A percentile compares a stretch with the other conserved stretches of the same genome.
phyloP scores from a whole-genome alignment of 129 eudicot genomes.

The Erigeron canadensis region DNA sequence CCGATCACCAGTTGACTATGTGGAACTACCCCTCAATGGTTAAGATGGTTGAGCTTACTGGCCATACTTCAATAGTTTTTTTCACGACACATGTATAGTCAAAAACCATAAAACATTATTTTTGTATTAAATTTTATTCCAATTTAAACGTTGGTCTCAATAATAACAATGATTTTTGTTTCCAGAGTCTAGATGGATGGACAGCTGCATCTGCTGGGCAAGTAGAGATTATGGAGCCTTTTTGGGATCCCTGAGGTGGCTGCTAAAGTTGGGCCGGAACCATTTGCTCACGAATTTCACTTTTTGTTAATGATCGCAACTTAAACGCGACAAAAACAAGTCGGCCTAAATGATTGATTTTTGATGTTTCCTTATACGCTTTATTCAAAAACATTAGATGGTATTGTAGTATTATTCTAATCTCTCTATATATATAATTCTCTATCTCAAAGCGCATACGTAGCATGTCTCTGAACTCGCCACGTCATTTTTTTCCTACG shows the following conservation, averaged over 20 bases:
- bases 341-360: no score
- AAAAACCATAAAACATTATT: background rate
- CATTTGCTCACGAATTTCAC: slow-evolving; percentile 90
- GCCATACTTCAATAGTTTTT: slow-evolving; percentile 87
- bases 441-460: no score
- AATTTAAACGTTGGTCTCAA: background rate
- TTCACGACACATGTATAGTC: slow-evolving; percentile 67
- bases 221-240: slow-evolving; percentile 88
- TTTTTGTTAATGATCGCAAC: no score
- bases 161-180: background rate
- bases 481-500: no score
- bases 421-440: no score
- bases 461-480: no score
- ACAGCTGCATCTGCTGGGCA: slow-evolving; percentile 97
- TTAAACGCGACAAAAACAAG: no score
- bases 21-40: slow-evolving; percentile 99
- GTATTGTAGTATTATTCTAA: no score
- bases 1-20: slow-evolving; percentile 82
- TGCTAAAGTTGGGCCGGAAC: slow-evolving; percentile 78
- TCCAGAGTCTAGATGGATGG: slow-evolving; percentile 90
- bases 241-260: slow-evolving; percentile 89
- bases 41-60: slow-evolving; percentile 83
- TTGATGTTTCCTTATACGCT: no score
- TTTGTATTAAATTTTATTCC: background rate
- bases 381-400: no score